Evolutionary conservation across 2,329 filamentous ascomycete genomes (phyloP).

Genomic region (Xylariaceae sp.): DNA sequence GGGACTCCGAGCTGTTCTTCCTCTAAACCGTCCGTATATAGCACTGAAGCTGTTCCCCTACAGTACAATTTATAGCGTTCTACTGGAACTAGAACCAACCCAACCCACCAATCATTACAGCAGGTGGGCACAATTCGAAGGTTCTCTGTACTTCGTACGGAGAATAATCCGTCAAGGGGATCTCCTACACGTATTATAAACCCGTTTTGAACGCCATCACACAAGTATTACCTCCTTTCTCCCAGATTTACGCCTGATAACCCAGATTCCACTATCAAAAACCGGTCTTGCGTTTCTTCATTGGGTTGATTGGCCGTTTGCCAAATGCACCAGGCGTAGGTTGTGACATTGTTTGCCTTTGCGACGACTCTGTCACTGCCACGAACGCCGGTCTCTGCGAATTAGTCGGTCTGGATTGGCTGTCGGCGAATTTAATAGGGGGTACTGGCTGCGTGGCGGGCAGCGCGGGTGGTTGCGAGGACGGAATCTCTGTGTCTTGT

Average conservation of each 20-base stretch:
- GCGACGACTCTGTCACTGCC: neutral
- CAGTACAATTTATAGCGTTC: neutral
- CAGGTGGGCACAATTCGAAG: neutral
- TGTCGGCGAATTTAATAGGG: constrained; percentile 25
- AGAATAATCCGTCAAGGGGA: too few relatives aligned
- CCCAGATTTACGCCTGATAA: neutral
- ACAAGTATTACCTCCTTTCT: neutral
- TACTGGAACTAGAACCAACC: neutral
- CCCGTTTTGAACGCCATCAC: neutral
- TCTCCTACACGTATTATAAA: neutral
- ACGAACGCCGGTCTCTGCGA: constrained; percentile 21
- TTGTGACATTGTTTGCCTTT: constrained; percentile 27
- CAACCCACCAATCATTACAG: neutral
- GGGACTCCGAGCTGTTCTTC: neutral
- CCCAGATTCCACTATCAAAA: constrained; percentile 22
- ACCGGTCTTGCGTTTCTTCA: constrained; percentile 29
- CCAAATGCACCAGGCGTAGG: constrained; percentile 30
- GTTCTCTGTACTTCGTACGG: too few relatives aligned
- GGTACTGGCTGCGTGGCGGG: constrained; percentile 28
- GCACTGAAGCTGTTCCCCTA: neutral
- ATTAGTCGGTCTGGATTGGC: constrained; percentile 22
- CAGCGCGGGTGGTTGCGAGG: constrained; percentile 27
- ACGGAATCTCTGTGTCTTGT: constrained; percentile 25
- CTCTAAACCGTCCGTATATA: neutral
- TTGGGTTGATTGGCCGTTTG: constrained; percentile 30